phyloP scores from a whole-genome alignment of 805 yeast species.

The Candida easanensis region DNA sequence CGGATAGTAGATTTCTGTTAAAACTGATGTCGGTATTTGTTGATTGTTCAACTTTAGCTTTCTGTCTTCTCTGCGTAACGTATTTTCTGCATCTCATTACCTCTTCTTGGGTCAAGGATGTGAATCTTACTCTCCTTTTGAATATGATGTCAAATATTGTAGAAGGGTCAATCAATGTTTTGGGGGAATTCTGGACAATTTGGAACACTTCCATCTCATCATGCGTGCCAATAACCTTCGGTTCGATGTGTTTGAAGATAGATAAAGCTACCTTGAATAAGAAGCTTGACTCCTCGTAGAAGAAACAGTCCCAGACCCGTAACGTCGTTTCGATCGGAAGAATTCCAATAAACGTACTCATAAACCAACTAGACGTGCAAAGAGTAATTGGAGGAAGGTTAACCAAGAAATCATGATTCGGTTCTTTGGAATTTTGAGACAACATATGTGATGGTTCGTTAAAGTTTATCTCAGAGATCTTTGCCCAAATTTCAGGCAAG shows the following conservation, averaged over 20 bases:
- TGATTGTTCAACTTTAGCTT: constrained; percentile 14
- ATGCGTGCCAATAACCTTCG: constrained; percentile 45
- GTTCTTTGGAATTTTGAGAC: constrained; percentile 19
- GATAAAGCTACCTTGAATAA: constrained; percentile 81
- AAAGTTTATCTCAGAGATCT: constrained; percentile 35
- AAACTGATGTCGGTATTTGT: constrained; percentile 26
- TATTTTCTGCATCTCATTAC: constrained; percentile 73
- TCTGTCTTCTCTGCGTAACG: constrained; percentile 60
- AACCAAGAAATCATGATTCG: constrained; percentile 50
- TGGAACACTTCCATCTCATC: constrained; percentile 74
- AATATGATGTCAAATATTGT: constrained; percentile 70
- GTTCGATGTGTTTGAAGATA: constrained; percentile 71
- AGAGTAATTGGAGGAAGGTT: constrained; percentile 87
- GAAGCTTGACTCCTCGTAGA: constrained; percentile 88
- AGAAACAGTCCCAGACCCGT: constrained; percentile 91
- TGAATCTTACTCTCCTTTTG: constrained; percentile 67
- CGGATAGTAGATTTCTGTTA: constrained; percentile 27
- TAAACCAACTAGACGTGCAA: constrained; percentile 96
- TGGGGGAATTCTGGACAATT: constrained; percentile 80
- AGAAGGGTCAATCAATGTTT: constrained; percentile 64
- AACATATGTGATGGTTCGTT: constrained; percentile 31
- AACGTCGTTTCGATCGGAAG: constrained; percentile 86
- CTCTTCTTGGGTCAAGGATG: constrained; percentile 79
- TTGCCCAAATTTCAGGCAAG: constrained; percentile 77
- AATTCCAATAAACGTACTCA: constrained; percentile 92